These are phyloP conservation scores for Neocucurbitaria cava DNA, from an alignment of 2,329 filamentous ascomycete species.

Conservation along the genomic window DNA sequence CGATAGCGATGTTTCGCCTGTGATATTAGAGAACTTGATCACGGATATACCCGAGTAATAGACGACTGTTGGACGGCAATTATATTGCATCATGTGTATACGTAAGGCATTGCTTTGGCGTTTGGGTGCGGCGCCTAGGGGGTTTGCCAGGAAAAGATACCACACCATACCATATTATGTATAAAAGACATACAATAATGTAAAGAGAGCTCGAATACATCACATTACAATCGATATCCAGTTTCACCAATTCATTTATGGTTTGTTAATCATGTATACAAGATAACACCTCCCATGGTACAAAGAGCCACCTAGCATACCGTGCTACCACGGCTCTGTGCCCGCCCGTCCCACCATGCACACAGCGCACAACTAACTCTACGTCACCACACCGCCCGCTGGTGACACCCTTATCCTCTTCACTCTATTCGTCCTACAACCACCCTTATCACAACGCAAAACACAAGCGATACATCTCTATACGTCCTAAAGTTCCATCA, in stretches of 20 bases:
- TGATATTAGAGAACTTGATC: neutral
- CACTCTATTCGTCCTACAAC: too few relatives aligned
- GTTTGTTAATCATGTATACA: too few relatives aligned
- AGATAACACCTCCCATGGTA: too few relatives aligned
- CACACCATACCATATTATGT: slow-evolving; percentile 1
- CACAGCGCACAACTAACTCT: neutral
- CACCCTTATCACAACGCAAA: too few relatives aligned
- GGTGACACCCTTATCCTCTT: too few relatives aligned
- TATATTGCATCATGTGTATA: neutral
- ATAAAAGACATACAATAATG: neutral
- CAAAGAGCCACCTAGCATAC: neutral
- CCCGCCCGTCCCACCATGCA: neutral
- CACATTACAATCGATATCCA: neutral
- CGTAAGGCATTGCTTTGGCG: neutral
- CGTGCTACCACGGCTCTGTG: neutral
- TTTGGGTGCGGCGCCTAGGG: neutral
- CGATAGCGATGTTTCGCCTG: neutral
- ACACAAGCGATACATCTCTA: neutral
- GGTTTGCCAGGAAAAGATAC: neutral
- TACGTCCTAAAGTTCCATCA: neutral
- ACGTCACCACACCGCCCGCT: neutral
- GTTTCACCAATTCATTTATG: neutral
- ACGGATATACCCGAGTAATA: neutral
- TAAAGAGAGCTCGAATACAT: neutral
- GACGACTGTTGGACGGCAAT: neutral